Evolutionary conservation across 306 rosid species (phyloP).

Genomic region (Fragaria vesca): DNA sequence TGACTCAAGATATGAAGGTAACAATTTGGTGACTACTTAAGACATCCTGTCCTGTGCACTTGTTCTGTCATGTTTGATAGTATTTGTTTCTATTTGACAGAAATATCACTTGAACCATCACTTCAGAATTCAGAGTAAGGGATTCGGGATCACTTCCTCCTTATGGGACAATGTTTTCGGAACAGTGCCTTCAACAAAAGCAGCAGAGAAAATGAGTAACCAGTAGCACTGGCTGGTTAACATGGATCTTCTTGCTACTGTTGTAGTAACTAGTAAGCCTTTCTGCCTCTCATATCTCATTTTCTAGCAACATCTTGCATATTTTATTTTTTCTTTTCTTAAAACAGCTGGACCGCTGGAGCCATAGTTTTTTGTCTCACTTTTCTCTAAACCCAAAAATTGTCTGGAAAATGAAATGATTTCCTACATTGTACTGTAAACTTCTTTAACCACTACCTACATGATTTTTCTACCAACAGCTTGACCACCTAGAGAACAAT

Average conservation of each 20-base stretch:
- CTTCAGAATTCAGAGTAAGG: slow-evolving; percentile 27
- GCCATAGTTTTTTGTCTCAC: not conserved
- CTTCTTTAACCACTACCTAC: not conserved
- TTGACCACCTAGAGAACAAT: not conserved
- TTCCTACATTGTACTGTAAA: not conserved
- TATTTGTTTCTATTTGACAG: slow-evolving; percentile 12
- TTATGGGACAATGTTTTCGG: slow-evolving; percentile 42
- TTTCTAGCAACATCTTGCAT: not conserved
- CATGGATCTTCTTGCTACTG: not conserved
- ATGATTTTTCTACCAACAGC: not conserved
- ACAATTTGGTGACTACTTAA: not conserved
- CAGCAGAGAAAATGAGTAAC: slow-evolving; percentile 16
- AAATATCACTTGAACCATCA: slow-evolving; percentile 41
- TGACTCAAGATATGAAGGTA: slow-evolving; percentile 32
- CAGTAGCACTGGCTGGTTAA: slow-evolving; percentile 5
- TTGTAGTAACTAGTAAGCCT: slow-evolving; percentile 11
- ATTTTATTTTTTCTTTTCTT: not conserved
- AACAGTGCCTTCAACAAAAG: slow-evolving; percentile 26
- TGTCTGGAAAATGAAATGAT: not conserved
- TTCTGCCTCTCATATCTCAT: not conserved
- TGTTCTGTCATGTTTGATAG: not conserved
- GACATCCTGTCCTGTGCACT: not conserved
- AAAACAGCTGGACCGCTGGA: not conserved
- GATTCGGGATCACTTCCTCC: slow-evolving; percentile 44
- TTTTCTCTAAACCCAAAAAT: not conserved